phyloP scores from a whole-genome alignment of 805 yeast genomes.

The Monosporozyma yasuniensis region DNA sequence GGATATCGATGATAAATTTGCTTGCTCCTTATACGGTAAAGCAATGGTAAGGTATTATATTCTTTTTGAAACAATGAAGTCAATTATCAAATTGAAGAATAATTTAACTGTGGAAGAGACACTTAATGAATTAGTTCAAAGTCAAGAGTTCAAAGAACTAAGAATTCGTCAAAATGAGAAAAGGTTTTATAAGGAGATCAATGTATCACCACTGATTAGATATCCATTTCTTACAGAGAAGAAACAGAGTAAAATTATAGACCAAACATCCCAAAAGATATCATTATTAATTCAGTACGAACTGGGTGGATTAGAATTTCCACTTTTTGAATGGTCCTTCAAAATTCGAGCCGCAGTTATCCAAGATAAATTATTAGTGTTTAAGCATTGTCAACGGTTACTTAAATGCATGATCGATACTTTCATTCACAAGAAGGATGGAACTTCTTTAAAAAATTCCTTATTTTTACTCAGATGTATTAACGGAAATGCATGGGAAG shows the following conservation, averaged over 20 bases:
- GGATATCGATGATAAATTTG: conserved; percentile 8
- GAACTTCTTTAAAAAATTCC: conserved; percentile 33
- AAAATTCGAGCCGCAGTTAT: conserved; percentile 34
- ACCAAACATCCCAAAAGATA: conserved; percentile 31
- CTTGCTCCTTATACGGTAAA: conserved; percentile 36
- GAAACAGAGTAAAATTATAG: conserved; percentile 19
- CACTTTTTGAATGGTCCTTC: conserved; percentile 34
- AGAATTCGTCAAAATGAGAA: conserved; percentile 38
- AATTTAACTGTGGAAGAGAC: conserved; percentile 14
- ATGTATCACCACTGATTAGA: conserved; percentile 32
- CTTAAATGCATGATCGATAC: conserved; percentile 38
- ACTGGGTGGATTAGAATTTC: conserved; percentile 42
- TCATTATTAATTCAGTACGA: conserved; percentile 40
- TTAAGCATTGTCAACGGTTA: conserved; percentile 37
- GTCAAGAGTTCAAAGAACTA: conserved; percentile 36
- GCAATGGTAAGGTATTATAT: conserved; percentile 45
- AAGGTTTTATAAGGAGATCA: conserved; percentile 37
- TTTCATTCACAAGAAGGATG: conserved; percentile 35
- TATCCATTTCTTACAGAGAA: conserved; percentile 31
- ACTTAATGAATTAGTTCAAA: conserved; percentile 26
- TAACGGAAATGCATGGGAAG: conserved; percentile 44
- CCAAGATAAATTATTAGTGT: conserved; percentile 37
- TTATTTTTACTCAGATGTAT: conserved; percentile 35
- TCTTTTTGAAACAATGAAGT: conserved; percentile 35
- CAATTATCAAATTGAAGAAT: conserved; percentile 19